phyloP scores from a whole-genome alignment of 805 yeast genomes.

The Saturnispora kantuleensis region DNA sequence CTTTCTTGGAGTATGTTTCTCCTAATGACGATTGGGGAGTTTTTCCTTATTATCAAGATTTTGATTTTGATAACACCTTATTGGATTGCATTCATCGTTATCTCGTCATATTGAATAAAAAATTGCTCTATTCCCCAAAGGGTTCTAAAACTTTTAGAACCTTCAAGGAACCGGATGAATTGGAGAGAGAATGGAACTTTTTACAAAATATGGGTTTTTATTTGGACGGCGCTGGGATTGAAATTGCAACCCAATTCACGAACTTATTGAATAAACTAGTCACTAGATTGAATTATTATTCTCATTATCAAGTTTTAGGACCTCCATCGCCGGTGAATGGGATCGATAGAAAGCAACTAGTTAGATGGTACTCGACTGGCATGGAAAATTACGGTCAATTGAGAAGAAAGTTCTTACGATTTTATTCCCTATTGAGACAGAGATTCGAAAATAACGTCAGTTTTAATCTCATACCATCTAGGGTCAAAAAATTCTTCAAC shows the following conservation, averaged over 20 bases:
- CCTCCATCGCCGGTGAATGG: constrained; percentile 36
- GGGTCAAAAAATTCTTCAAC: constrained; percentile 42
- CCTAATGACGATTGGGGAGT: constrained; percentile 61
- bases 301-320: constrained; percentile 60
- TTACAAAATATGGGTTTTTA: constrained; percentile 67
- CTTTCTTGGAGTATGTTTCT: constrained; percentile 48
- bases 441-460: constrained; percentile 66
- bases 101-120: constrained; percentile 60
- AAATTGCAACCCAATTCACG: constrained; percentile 37
- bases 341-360: constrained; percentile 32
- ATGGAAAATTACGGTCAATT: constrained; percentile 65
- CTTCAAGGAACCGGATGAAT: constrained; percentile 83
- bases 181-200: constrained; percentile 74
- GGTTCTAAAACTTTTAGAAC: constrained; percentile 55
- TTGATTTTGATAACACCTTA: constrained; percentile 52
- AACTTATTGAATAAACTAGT: constrained; percentile 54
- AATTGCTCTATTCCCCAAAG: constrained; percentile 62
- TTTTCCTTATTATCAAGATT: constrained; percentile 52
- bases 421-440: constrained; percentile 54
- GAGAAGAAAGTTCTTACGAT: constrained; percentile 75
- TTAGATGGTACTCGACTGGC: constrained; percentile 58
- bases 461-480: constrained; percentile 44
- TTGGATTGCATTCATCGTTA: constrained; percentile 66
- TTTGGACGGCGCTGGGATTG: constrained; percentile 72
- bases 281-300: constrained; percentile 57